These are phyloP conservation scores for Plasmodium ovale DNA, from an alignment of 169 alveolate species.

Conservation along the genomic window DNA sequence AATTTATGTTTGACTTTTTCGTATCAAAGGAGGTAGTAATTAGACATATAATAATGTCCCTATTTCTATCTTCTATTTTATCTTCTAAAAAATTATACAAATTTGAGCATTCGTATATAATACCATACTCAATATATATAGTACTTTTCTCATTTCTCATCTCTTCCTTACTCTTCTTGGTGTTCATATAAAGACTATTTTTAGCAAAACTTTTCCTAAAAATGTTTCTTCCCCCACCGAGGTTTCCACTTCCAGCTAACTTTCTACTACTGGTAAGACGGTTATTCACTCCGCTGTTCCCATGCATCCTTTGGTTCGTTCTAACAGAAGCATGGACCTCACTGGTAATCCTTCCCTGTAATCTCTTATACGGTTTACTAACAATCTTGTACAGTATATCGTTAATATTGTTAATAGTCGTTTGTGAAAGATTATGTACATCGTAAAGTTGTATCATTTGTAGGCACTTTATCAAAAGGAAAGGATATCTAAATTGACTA, in stretches of 20 bases:
- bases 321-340: neutral
- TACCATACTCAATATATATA: slow-evolving; percentile 55
- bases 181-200: slow-evolving; percentile 14
- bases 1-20: slow-evolving; percentile 68
- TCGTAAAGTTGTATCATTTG: slow-evolving; percentile 67
- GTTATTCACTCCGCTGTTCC: no score
- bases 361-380: slow-evolving; percentile 30
- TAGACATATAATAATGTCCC: slow-evolving; percentile 59
- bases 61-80: slow-evolving; percentile 44
- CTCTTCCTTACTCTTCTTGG: slow-evolving; percentile 10
- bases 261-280: no score
- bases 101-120: slow-evolving; percentile 54
- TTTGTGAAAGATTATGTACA: slow-evolving; percentile 16
- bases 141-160: slow-evolving; percentile 46
- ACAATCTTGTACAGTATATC: slow-evolving; percentile 38
- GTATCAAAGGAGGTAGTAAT: slow-evolving; percentile 58
- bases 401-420: slow-evolving; percentile 42
- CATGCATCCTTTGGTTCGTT: no score
- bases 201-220: slow-evolving; percentile 30
- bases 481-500: slow-evolving; percentile 41
- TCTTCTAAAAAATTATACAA: slow-evolving; percentile 44
- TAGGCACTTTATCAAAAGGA: slow-evolving; percentile 43
- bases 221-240: neutral
- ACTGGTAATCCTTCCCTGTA: slow-evolving; percentile 18
- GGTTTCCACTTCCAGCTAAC: neutral